Percentiles rank a stretch among this genome's conserved stretches.
Conservation (phyloP, 2,329 filamentous ascomycete genomes). For the Chrysoporthe austroafricana region DNA sequence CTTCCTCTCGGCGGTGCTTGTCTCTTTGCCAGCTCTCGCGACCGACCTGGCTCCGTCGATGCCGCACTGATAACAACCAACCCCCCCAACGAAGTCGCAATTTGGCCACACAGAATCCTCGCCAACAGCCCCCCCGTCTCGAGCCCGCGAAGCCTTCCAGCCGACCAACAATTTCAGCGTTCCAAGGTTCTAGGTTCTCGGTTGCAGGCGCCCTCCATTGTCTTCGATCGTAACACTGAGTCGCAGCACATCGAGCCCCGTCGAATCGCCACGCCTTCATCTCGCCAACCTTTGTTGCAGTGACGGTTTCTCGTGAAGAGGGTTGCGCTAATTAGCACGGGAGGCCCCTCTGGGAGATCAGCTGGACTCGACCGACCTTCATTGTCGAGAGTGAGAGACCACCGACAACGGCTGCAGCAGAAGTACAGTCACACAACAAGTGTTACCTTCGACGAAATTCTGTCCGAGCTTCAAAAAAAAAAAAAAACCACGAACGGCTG, state of each 20-base stretch:
- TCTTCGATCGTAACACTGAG: slow-evolving; percentile 5
- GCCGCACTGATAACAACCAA: slow-evolving; percentile 1
- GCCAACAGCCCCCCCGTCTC: slow-evolving; percentile 14
- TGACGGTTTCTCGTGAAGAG: background rate
- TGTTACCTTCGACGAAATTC: slow-evolving; percentile 3
- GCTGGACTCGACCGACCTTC: slow-evolving; percentile 5
- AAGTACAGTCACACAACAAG: slow-evolving; percentile 1
- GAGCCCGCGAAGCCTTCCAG: slow-evolving; percentile 19
- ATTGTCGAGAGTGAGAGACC: background rate
- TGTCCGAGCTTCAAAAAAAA: background rate
- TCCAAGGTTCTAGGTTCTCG: slow-evolving; percentile 15
- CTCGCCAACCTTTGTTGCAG: background rate
- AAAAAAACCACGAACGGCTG: background rate
- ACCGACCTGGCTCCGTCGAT: background rate
- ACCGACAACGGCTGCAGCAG: slow-evolving; percentile 1
- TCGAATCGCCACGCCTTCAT: slow-evolving; percentile 4
- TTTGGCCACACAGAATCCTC: background rate
- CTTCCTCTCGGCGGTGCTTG: slow-evolving; percentile 17
- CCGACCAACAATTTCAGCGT: background rate
- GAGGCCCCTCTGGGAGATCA: slow-evolving; percentile 6
- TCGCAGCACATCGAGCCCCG: background rate
- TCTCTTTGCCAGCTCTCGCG: slow-evolving; percentile 19
- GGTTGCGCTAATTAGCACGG: slow-evolving; percentile 12
- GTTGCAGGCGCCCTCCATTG: slow-evolving; percentile 3
- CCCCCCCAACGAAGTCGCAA: background rate